Conservation (phyloP, 352 stramenopile species). For the Pythium rishiriense region DNA sequence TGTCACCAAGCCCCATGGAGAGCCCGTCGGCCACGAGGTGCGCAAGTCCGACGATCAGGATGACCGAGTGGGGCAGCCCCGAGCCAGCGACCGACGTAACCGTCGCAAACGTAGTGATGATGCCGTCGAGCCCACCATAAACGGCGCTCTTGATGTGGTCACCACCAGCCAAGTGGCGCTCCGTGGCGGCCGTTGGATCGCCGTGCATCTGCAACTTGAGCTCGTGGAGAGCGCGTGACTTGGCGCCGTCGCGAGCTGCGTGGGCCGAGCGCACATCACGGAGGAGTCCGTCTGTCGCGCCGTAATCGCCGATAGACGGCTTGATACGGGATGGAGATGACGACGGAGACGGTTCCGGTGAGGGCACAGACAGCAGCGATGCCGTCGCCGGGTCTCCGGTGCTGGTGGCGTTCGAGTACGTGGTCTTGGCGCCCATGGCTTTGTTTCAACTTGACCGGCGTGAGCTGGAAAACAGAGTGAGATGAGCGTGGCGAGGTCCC, state of each 20-base stretch:
- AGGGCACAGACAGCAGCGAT: constrained; percentile 12
- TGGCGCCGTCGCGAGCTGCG: constrained; percentile 43
- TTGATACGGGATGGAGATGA: not conserved
- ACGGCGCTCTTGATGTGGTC: constrained; percentile 89
- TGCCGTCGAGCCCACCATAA: constrained; percentile 96
- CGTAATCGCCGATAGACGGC: constrained; percentile 42
- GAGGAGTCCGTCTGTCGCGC: constrained; percentile 38
- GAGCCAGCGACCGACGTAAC: constrained; percentile 93
- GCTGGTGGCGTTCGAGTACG: not conserved
- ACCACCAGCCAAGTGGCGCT: constrained; percentile 73
- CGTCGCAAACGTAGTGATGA: constrained; percentile 96
- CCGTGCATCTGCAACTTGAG: constrained; percentile 64
- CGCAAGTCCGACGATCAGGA: constrained; percentile 94
- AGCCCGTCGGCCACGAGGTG: constrained; percentile 95
- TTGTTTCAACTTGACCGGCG: not conserved
- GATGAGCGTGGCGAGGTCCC: no score
- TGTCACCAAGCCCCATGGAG: constrained; percentile 95
- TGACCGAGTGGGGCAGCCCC: constrained; percentile 83
- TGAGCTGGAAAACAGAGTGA: not conserved
- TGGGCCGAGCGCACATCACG: constrained; percentile 56
- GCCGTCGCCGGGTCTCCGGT: not conserved
- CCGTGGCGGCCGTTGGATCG: constrained; percentile 34
- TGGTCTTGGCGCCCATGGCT: not conserved
- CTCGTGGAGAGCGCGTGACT: constrained; percentile 65
- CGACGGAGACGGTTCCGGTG: constrained; percentile 8